Percentiles rank a stretch among this genome's conserved stretches.
phyloP scores from a whole-genome alignment of 2,329 filamentous ascomycete genomes.

The Cordyceps militaris region DNA sequence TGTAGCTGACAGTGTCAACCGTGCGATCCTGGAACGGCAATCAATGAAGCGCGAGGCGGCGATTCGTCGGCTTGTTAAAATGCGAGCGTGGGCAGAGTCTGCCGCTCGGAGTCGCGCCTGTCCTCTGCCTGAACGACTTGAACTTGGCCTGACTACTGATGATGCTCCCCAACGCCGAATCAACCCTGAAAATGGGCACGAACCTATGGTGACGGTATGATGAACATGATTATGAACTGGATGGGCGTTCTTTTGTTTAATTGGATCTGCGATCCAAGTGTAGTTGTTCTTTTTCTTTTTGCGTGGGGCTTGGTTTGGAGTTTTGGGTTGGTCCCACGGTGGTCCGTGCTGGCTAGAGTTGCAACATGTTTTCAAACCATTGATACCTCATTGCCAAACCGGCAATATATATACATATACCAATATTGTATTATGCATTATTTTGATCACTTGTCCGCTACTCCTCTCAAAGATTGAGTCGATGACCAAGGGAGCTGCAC shows the following conservation, averaged over 20 bases:
- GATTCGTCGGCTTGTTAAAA: conserved; percentile 71
- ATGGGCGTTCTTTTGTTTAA: conserved; percentile 12
- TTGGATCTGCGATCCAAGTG: conserved; percentile 13
- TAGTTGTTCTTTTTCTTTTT: neutral
- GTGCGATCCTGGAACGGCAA: conserved; percentile 72
- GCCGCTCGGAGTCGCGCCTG: conserved; percentile 37
- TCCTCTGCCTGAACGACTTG: conserved; percentile 27
- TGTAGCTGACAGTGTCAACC: conserved; percentile 85
- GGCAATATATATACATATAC: too few species aligned
- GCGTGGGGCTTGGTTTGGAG: neutral
- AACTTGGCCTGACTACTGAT: conserved; percentile 32
- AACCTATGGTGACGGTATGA: conserved; percentile 48
- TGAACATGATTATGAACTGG: conserved; percentile 14
- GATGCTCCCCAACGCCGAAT: conserved; percentile 24
- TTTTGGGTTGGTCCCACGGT: conserved; percentile 10
- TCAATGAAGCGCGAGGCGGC: conserved; percentile 70
- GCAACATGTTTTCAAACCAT: neutral
- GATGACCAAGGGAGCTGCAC: neutral
- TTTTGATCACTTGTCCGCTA: neutral
- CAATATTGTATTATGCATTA: too few species aligned
- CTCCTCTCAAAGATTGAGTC: too few species aligned
- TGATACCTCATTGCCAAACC: neutral
- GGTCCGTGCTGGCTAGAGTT: neutral
- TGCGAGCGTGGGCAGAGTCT: conserved; percentile 79
- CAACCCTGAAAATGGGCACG: conserved; percentile 36